Percentiles rank a stretch among this genome's conserved stretches.
phyloP scores from a whole-genome alignment of 345 rosid genomes.

The Rubroshorea leprosula region DNA sequence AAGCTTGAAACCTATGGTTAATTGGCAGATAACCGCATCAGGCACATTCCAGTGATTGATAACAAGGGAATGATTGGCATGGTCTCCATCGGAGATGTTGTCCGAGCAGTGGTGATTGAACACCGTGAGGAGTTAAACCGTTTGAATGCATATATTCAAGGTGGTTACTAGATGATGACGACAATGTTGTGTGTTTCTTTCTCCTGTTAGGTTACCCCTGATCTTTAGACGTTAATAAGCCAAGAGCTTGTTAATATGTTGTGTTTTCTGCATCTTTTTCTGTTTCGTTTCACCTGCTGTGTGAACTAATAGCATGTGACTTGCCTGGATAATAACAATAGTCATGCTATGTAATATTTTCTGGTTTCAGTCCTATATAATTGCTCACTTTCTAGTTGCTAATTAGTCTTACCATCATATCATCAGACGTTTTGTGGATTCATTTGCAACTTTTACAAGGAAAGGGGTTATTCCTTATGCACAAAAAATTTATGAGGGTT shows the following conservation, averaged over 20 bases:
- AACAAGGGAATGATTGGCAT: constrained; percentile 86
- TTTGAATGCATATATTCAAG: constrained; percentile 83
- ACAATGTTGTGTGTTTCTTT: constrained; percentile 11
- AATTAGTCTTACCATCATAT: no score
- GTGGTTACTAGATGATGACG: constrained; percentile 69
- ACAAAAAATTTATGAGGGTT: no score
- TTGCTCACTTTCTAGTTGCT: no score
- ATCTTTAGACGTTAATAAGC: constrained; percentile 11
- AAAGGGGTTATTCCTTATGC: no score
- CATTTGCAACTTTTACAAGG: no score
- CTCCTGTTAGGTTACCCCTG: not conserved
- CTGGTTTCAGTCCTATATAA: no score
- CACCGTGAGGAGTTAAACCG: constrained; percentile 90
- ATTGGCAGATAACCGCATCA: constrained; percentile 75
- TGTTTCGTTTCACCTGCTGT: not conserved
- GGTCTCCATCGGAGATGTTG: constrained; percentile 99
- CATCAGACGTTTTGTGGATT: no score
- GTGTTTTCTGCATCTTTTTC: constrained; percentile 6
- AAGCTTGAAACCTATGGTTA: constrained; percentile 8
- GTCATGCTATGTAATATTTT: no score
- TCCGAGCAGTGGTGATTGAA: constrained; percentile 94
- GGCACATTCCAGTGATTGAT: constrained; percentile 90
- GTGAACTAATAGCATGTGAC: not conserved
- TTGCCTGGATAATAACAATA: not conserved
- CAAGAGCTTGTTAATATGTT: constrained; percentile 24